Conservation (phyloP, 257 asterid genomes). For the Fraxinus anomala region DNA sequence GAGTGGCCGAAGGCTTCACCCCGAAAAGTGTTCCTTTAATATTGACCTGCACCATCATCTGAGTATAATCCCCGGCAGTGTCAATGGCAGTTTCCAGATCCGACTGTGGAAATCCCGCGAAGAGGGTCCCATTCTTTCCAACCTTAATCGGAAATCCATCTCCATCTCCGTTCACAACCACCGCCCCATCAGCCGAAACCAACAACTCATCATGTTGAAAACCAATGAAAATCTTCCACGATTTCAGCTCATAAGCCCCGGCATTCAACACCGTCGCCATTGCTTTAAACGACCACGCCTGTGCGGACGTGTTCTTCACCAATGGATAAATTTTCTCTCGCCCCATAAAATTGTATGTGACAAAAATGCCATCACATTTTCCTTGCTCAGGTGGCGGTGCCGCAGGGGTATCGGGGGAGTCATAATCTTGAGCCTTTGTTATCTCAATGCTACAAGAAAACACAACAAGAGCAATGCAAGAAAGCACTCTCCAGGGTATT, state of each 20-base stretch:
- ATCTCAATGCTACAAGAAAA: slow-evolving; percentile 17
- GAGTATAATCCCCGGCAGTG: slow-evolving; percentile 69
- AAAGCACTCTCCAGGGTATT: slow-evolving; percentile 40
- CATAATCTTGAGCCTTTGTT: slow-evolving; percentile 55
- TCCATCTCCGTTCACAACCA: slow-evolving; percentile 41
- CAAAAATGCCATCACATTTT: slow-evolving; percentile 64
- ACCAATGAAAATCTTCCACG: slow-evolving; percentile 66
- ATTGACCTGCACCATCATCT: slow-evolving; percentile 60
- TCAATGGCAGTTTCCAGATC: slow-evolving; percentile 91
- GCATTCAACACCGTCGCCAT: slow-evolving; percentile 52
- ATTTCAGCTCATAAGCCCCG: slow-evolving; percentile 61
- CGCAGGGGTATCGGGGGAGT: slow-evolving; percentile 23
- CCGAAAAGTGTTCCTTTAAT: slow-evolving; percentile 82
- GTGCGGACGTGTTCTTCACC: slow-evolving; percentile 73
- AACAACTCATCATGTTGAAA: slow-evolving; percentile 73
- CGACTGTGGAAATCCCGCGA: slow-evolving; percentile 68
- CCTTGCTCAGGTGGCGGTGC: slow-evolving; percentile 54
- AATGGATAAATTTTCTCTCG: slow-evolving; percentile 73
- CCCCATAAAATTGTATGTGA: slow-evolving; percentile 61
- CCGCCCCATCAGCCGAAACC: slow-evolving; percentile 78
- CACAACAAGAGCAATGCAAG: slow-evolving; percentile 35
- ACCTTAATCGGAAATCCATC: slow-evolving; percentile 57
- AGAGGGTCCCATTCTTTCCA: slow-evolving; percentile 65
- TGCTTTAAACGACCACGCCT: slow-evolving; percentile 79
- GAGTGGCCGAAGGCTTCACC: slow-evolving; percentile 40